Evolutionary conservation across 1,139 yeast species (phyloP), one percentile per base, ranked within the genome.

Genomic region (Debaryomycetaceae sp.): DNA sequence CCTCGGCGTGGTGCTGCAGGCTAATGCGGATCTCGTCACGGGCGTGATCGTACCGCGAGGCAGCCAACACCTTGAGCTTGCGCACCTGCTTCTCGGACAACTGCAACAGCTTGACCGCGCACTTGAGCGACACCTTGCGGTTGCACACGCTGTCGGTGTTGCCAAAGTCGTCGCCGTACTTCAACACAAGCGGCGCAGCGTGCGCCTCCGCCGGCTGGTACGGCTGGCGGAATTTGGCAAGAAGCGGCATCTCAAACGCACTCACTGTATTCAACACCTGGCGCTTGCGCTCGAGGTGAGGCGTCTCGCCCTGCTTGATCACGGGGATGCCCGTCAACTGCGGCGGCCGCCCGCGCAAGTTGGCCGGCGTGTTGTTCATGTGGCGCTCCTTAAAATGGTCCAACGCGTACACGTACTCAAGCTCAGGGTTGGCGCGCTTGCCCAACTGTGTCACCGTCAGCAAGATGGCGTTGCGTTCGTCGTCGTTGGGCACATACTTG

Each of bases 211-310:
- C 58, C 16, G 81, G 82, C 23, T 46, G 53, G 57, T 78, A 83
- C 37, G 64, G 69, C 57, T 78, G 78, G 45, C 91, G 80, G 53
- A 71, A 82, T 54, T 85, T 77, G 28, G 81, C 78, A 41, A 91
- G 68, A 36, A 80, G 73, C 3, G 98, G 98, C 67, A 89, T 71
- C 55, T 89, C 97, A 58, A 81, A 91, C 0, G 97, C 96, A 19
- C 93, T 83, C 23, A 85, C 66, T 47, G 96, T 72, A 48, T 80
- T 81, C 49, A 82, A 76, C 35, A 67, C 61, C 19, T 65, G 70
- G 23, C 48, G 46, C 41, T 60, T 56, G 43, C 72, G 56, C 28
- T 44, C 44, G 32, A 60, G 56, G 38, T 65, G 71, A 3, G 66
- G 61, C 9, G 59, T 55, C 16, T 48, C 46, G 26, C 73, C 73